Conservation (phyloP, 2,329 filamentous ascomycete species). For the Colletotrichum sp. region DNA sequence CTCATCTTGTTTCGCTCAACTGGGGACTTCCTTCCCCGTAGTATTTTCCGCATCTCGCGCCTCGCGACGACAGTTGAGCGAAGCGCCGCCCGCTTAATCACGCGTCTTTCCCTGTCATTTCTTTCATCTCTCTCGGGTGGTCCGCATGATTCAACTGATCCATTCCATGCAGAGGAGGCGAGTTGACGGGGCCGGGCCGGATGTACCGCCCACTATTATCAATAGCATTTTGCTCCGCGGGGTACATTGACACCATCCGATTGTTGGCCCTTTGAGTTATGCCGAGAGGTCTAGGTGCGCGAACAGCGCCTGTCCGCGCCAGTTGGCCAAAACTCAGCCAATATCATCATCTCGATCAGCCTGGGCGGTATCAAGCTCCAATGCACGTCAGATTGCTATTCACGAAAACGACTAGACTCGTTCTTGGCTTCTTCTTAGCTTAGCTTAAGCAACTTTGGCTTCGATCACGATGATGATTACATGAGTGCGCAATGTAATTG, state of each 20-base stretch:
- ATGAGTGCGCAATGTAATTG: not conserved
- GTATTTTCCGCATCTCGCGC: not conserved
- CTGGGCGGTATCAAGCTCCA: not conserved
- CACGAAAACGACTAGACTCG: not conserved
- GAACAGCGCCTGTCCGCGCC: not conserved
- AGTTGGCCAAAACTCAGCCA: not conserved
- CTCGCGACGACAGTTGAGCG: not conserved
- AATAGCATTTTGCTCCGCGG: not conserved
- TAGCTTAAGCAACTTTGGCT: not conserved
- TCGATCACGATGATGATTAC: not conserved
- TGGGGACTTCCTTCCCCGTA: not conserved
- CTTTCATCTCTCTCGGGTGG: not conserved
- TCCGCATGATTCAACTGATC: slow-evolving; percentile 7
- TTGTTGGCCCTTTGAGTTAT: not conserved
- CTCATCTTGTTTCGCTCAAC: slow-evolving; percentile 1
- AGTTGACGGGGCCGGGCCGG: not conserved
- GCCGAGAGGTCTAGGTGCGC: not conserved
- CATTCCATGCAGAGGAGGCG: not conserved
- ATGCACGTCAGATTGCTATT: not conserved
- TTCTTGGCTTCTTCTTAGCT: not conserved
- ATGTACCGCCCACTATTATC: not conserved
- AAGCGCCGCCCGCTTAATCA: not conserved
- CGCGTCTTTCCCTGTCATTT: not conserved
- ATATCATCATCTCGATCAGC: not conserved
- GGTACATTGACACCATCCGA: slow-evolving; percentile 1